Conservation (phyloP, 176 grass and related monocot genomes). For the Eleusine indica region DNA sequence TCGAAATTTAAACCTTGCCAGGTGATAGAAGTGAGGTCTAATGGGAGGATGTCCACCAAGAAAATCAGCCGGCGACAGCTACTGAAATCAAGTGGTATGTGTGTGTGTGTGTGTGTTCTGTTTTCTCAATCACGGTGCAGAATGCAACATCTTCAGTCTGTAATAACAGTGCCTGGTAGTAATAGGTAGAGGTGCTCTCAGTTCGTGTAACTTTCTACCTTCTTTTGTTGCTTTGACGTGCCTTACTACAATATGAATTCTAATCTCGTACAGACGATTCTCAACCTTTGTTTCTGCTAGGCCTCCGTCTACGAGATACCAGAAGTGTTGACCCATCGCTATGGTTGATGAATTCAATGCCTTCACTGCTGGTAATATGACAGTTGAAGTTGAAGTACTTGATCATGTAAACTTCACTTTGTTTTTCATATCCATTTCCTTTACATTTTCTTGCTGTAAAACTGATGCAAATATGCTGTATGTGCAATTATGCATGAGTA, state of each 20-base stretch:
- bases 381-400: neutral
- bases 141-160: constrained; percentile 5
- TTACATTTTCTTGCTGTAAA: constrained; percentile 13
- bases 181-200: neutral
- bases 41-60: constrained; percentile 71
- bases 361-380: constrained; percentile 82
- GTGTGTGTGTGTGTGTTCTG: neutral
- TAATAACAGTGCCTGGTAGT: neutral
- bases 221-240: neutral
- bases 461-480: constrained; percentile 6
- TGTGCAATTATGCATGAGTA: neutral
- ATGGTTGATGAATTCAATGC: constrained; percentile 97
- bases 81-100: constrained; percentile 92
- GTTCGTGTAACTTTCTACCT: neutral
- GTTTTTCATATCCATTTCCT: neutral
- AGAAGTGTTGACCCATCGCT: constrained; percentile 93
- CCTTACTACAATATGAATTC: constrained; percentile 11
- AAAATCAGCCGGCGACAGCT: constrained; percentile 93
- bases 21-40: constrained; percentile 87
- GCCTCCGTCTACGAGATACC: constrained; percentile 88
- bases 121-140: neutral
- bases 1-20: constrained; percentile 34
- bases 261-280: neutral
- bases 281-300: constrained; percentile 39
- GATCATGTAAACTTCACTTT: neutral